Conservation (phyloP, 2,329 filamentous ascomycete species). For the Anthostomella pinea region DNA sequence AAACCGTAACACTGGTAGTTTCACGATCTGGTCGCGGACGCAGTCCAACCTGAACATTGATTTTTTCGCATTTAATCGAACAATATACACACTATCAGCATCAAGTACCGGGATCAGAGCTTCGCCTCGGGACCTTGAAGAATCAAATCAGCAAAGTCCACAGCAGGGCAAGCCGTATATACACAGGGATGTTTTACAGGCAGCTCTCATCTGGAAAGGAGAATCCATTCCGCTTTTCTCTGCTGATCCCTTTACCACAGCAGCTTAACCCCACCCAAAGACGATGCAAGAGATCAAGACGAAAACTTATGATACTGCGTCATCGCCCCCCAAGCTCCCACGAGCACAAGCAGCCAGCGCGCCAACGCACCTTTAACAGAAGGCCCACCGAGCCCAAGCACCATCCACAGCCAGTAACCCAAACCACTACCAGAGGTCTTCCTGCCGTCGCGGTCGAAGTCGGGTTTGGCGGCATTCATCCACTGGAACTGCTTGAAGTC, state of each 20-base stretch:
- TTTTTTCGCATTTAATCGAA: too few species aligned
- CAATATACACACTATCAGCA: too few species aligned
- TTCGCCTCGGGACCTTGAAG: slow-evolving; percentile 11
- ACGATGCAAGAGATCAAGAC: background rate
- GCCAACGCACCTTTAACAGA: slow-evolving; percentile 48
- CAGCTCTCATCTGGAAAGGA: too few species aligned
- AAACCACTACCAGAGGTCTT: slow-evolving; percentile 48
- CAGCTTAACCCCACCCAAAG: background rate
- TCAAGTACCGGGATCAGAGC: too few species aligned
- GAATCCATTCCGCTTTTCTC: too few species aligned
- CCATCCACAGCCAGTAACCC: slow-evolving; percentile 51
- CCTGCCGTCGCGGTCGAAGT: slow-evolving; percentile 61
- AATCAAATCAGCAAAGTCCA: slow-evolving; percentile 2
- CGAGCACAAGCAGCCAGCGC: slow-evolving; percentile 48
- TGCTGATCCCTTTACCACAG: too few species aligned
- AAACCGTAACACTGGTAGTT: too few species aligned
- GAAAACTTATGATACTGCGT: slow-evolving; percentile 17
- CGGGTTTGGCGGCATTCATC: slow-evolving; percentile 46
- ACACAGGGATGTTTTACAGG: too few species aligned
- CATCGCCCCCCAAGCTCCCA: slow-evolving; percentile 33
- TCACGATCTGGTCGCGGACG: too few species aligned
- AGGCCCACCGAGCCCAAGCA: slow-evolving; percentile 51
- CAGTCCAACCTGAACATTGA: too few species aligned
- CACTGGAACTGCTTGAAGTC: slow-evolving; percentile 44
- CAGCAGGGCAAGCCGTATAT: background rate